Percentiles rank a stretch among this genome's conserved stretches.
Conservation (phyloP, 495 filamentous ascomycete species). For the Daldinia bambusicola region DNA sequence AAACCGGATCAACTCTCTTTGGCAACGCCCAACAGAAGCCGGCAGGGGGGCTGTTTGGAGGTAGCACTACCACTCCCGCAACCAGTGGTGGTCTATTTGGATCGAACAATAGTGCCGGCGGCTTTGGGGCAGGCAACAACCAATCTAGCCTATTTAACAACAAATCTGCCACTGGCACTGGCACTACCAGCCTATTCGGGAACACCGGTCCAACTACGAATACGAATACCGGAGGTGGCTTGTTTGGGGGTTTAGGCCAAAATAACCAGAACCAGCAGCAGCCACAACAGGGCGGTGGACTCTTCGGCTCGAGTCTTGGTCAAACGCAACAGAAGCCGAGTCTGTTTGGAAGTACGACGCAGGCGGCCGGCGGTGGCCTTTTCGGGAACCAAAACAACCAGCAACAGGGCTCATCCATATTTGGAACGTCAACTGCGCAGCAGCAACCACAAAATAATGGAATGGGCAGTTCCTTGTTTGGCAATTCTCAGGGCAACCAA, state of each 20-base stretch:
- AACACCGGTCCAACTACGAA: slow-evolving; percentile 46
- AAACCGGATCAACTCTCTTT: slow-evolving; percentile 70
- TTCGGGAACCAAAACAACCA: slow-evolving; percentile 68
- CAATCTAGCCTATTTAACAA: slow-evolving; percentile 67
- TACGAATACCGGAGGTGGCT: slow-evolving; percentile 56
- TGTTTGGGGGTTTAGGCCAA: slow-evolving; percentile 61
- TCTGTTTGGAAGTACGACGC: slow-evolving; percentile 54
- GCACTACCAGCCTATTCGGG: slow-evolving; percentile 59
- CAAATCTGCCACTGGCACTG: slow-evolving; percentile 58
- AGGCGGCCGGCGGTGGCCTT: slow-evolving; percentile 62
- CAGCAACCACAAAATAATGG: slow-evolving; percentile 60
- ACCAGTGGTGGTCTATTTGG: slow-evolving; percentile 59
- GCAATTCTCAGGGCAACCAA: slow-evolving; percentile 52
- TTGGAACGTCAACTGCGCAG: slow-evolving; percentile 53
- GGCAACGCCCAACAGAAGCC: slow-evolving; percentile 55
- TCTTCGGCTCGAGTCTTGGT: slow-evolving; percentile 56
- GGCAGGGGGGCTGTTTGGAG: slow-evolving; percentile 56
- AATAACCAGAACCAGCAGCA: slow-evolving; percentile 70
- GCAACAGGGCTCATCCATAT: slow-evolving; percentile 55
- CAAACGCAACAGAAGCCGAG: slow-evolving; percentile 54
- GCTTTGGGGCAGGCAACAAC: slow-evolving; percentile 46
- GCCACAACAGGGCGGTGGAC: slow-evolving; percentile 47
- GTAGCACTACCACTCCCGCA: slow-evolving; percentile 50
- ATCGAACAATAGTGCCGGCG: slow-evolving; percentile 44
- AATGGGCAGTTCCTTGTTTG: slow-evolving; percentile 55